Base-by-base conservation (phyloP, 106 monocot species). In the Iris macrosiphon region DNA sequence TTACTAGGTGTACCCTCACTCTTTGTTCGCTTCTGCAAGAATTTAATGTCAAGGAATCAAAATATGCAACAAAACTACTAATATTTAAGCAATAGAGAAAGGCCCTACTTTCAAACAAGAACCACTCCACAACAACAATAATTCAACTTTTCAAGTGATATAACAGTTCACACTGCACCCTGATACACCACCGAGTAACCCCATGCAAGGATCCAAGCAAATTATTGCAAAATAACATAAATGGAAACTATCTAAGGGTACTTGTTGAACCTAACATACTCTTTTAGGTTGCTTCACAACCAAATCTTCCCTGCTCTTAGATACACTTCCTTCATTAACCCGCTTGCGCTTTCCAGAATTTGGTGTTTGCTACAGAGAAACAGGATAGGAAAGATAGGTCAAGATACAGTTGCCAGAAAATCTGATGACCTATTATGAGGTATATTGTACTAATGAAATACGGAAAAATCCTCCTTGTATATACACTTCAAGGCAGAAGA, bases 301-400 rank as follows among this genome's bases (percentile, higher is more conserved):
- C 16, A 37, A 49, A 10, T 25, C 69, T 17, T 22, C 39, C 13
- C 49, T 22, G 26, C 51, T 64, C 51, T 57, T 90, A 28, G 78
- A 72, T 49, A 62, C 34, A 66, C 72, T 79, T 63, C 74, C 84
- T 49, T 68, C 57, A 37, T 60, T 11, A 26, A 47, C 49, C 20
- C 87, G 77, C 61, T 80, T 83, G 5, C 92, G 79, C 59, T 92
- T 92, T 42, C 38, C 68, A 45, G 73, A 79, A 49, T 70, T 76
- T 56, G 67, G 31, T 40, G 77, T 76, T 60, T 79, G 60, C 62
- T 65, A 66, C 30, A 72, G 25, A 40, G 44, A 18, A 62, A 64
- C 37, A 37, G 4, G 34, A 11, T 1, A 16, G 21, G 20, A 4
- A 20, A 28, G 5, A 27, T 50, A 10, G 29, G 22, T 5, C 5